A percentile compares a stretch with the other conserved stretches of the same genome.
Conservation (phyloP, 768 basidiomycete genomes). For the Boletus subparvulus region DNA sequence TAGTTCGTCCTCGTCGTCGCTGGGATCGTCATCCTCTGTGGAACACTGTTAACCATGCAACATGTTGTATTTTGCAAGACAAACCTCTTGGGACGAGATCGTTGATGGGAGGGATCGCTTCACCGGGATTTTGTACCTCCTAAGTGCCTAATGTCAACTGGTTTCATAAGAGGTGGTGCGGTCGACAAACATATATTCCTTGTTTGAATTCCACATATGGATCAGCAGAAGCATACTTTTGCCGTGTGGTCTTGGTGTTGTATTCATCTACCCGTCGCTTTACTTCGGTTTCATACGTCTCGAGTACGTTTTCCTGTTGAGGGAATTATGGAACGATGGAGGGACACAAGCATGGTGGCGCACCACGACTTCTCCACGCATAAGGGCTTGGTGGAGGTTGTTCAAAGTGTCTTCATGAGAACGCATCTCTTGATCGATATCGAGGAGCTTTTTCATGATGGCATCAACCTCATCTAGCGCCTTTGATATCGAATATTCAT, state of each 20-base stretch:
- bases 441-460: conserved; percentile 68
- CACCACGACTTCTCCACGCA: conserved; percentile 60
- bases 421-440: conserved; percentile 60
- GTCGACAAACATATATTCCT: conserved; percentile 58
- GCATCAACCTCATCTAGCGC: conserved; percentile 58
- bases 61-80: neutral
- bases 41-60: neutral
- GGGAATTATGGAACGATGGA: neutral
- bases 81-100: conserved; percentile 70
- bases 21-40: conserved; percentile 75
- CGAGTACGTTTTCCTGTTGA: conserved; percentile 50
- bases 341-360: conserved; percentile 21
- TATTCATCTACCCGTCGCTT: conserved; percentile 47
- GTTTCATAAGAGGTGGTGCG: neutral
- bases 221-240: conserved; percentile 70
- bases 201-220: conserved; percentile 64
- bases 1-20: conserved; percentile 85
- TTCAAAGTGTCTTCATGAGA: conserved; percentile 54
- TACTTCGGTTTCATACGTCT: conserved; percentile 51
- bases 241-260: conserved; percentile 61
- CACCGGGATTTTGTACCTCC: conserved; percentile 67
- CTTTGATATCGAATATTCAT: conserved; percentile 33
- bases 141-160: conserved; percentile 29
- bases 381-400: conserved; percentile 55
- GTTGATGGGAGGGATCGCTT: conserved; percentile 74